phyloP scores from a whole-genome alignment of 2,329 filamentous ascomycete species.

The Aspergillus sojae region DNA sequence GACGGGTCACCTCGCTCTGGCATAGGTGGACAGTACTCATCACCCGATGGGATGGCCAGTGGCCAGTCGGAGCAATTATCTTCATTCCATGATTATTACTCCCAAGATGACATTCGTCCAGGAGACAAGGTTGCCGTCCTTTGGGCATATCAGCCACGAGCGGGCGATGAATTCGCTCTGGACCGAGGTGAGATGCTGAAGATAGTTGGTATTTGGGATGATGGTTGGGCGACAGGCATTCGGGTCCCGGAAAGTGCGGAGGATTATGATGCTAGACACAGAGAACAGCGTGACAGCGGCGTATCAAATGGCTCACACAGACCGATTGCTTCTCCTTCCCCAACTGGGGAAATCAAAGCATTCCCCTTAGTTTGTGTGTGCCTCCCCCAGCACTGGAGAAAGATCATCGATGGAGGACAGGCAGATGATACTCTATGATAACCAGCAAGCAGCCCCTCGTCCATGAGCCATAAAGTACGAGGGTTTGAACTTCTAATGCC shows the following conservation, averaged over 20 bases:
- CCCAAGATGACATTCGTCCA: slow-evolving; percentile 90
- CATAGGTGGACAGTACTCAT: slow-evolving; percentile 75
- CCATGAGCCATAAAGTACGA: slow-evolving; percentile 18
- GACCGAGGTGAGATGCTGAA: slow-evolving; percentile 98
- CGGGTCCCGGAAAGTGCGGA: slow-evolving; percentile 81
- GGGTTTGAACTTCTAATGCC: slow-evolving; percentile 26
- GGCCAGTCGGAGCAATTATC: slow-evolving; percentile 93
- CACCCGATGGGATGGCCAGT: slow-evolving; percentile 78
- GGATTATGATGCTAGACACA: slow-evolving; percentile 78
- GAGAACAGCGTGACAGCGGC: slow-evolving; percentile 86
- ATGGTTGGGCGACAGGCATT: slow-evolving; percentile 96
- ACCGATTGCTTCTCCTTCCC: slow-evolving; percentile 62
- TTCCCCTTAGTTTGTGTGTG: slow-evolving; percentile 97
- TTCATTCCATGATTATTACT: slow-evolving; percentile 99
- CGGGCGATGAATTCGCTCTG: slow-evolving; percentile 87
- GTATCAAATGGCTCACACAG: slow-evolving; percentile 78
- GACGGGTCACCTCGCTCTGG: slow-evolving; percentile 72
- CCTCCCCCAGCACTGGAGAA: slow-evolving; percentile 91
- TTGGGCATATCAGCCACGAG: slow-evolving; percentile 96
- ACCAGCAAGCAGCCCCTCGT: slow-evolving; percentile 13
- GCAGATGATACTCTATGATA: slow-evolving; percentile 29
- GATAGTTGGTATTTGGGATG: slow-evolving; percentile 97
- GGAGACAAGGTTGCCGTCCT: slow-evolving; percentile 87
- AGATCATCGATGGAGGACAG: slow-evolving; percentile 86
- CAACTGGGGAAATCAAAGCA: slow-evolving; percentile 86